These are phyloP conservation scores for Sistotremastrum niveocremeum DNA, from an alignment of 768 basidiomycete species.

Conservation along the genomic window DNA sequence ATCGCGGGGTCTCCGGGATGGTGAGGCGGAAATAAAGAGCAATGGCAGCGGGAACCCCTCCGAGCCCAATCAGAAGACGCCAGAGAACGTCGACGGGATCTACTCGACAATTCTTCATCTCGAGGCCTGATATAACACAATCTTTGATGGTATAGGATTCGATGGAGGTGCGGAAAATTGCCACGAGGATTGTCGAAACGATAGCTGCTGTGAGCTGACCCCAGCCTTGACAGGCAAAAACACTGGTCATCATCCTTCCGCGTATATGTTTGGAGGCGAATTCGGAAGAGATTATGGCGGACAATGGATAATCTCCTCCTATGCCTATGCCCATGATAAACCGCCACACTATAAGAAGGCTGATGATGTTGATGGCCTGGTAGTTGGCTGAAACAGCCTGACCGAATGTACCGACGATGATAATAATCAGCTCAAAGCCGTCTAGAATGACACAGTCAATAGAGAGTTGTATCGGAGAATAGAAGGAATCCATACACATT, in stretches of 20 bases:
- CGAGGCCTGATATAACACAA: not conserved
- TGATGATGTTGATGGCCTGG: constrained; percentile 26
- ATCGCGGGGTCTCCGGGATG: constrained; percentile 33
- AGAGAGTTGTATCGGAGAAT: not conserved
- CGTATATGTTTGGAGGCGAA: constrained; percentile 33
- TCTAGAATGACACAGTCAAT: constrained; percentile 16
- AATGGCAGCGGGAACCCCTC: constrained; percentile 29
- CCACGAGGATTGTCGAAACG: not conserved
- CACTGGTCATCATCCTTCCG: constrained; percentile 35
- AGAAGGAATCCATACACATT: constrained; percentile 16
- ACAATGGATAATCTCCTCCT: constrained; percentile 35
- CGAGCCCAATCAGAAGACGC: constrained; percentile 35
- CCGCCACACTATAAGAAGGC: constrained; percentile 31
- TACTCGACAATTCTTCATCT: not conserved
- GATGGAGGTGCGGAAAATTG: not conserved
- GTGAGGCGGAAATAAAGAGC: constrained; percentile 36
- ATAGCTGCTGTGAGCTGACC: constrained; percentile 22
- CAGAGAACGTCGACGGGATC: constrained; percentile 23
- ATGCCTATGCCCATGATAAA: constrained; percentile 29
- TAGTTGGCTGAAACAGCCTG: constrained; percentile 26
- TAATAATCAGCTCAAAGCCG: constrained; percentile 29
- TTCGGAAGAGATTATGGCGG: constrained; percentile 34
- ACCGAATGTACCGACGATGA: constrained; percentile 25
- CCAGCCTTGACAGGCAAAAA: constrained; percentile 35
- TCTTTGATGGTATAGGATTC: not conserved